Evolutionary conservation across 2,329 filamentous ascomycete genomes (phyloP).

Genomic region (Botryotinia calthae): DNA sequence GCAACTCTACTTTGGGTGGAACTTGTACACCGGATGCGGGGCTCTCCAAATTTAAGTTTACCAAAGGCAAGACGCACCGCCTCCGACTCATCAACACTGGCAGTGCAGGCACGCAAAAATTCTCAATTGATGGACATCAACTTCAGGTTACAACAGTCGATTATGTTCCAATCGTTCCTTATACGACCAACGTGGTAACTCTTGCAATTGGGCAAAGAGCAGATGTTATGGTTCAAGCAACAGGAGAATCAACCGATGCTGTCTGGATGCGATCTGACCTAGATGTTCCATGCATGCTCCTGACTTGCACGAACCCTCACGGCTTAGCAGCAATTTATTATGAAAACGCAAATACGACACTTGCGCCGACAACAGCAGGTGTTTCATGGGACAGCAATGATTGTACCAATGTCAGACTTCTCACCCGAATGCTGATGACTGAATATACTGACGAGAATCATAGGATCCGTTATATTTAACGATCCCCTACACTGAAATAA

Average conservation of each 20-base stretch:
- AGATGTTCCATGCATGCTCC: conserved; percentile 44
- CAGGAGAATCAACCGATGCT: conserved; percentile 45
- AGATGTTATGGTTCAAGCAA: conserved; percentile 47
- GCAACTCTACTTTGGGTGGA: conserved; percentile 5
- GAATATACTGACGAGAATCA: not conserved
- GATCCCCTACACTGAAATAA: not conserved
- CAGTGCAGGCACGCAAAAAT: conserved; percentile 39
- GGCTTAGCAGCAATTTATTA: conserved; percentile 54
- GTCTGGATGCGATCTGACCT: conserved; percentile 61
- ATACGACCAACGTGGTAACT: conserved; percentile 46
- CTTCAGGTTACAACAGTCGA: conserved; percentile 57
- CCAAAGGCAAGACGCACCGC: conserved; percentile 43
- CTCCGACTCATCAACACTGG: conserved; percentile 48
- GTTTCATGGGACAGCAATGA: conserved; percentile 18
- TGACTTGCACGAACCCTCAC: conserved; percentile 45
- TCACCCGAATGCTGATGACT: not conserved
- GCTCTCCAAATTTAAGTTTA: conserved; percentile 39
- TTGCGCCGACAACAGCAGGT: conserved; percentile 16
- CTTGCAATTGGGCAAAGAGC: conserved; percentile 51
- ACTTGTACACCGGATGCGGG: conserved; percentile 24
- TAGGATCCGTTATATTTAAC: conserved; percentile 18
- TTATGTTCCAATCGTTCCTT: conserved; percentile 56
- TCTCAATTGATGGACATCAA: conserved; percentile 54
- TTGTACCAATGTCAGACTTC: conserved; percentile 16
- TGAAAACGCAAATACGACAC: conserved; percentile 11